Evolutionary conservation across 306 rosid genomes (phyloP), one percentile per base, ranked within the genome.

Genomic region (Senna siamea): DNA sequence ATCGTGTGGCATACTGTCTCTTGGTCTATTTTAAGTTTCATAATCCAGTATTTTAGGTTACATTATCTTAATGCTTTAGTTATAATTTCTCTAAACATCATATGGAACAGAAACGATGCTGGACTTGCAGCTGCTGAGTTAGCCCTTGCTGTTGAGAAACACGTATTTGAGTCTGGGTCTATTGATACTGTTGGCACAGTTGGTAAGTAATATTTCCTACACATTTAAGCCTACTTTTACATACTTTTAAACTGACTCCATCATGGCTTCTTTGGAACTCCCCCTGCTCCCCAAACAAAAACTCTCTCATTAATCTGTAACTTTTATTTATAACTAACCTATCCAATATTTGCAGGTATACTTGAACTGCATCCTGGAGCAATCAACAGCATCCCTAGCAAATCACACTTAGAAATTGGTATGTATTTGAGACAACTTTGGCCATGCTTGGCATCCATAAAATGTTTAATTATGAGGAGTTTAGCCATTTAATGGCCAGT

Each of bases 121-220:
- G 99, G 99, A 71, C 85, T 94, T n/a, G 97, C 99, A 44, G 95
- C 96, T 15, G 88, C 97, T 60, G 99, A 94, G 80, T 83, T 94
- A 78, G 95, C 90, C 13, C 81, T 91, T 46, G 93, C 96, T 75
- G 95, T 94, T 40, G 98, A 94, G 85, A 84, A 69, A 73, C 97
- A 94, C 7, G 98, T 94, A 61, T 79, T 94, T 68, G 90, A 87
- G 76, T 89, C 96, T 80, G 96, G 97, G 41, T 94, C 98, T 63
- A 81, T 89, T 37, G 98, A 94, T 74, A 89, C 92, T 64, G 98
- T 94, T 53, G 98, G 97, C 76, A 94, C 98, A 18, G 93, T 91
- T 19, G 96, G 98, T 94, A 77, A 80, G 89, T 78, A 66, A 65
- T 55, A 23, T 64, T 66, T 62, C 20, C 66, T 63, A 51, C 26